These are phyloP conservation scores for Panellus pusillus DNA, from an alignment of 768 basidiomycete genomes.

Conservation along the genomic window DNA sequence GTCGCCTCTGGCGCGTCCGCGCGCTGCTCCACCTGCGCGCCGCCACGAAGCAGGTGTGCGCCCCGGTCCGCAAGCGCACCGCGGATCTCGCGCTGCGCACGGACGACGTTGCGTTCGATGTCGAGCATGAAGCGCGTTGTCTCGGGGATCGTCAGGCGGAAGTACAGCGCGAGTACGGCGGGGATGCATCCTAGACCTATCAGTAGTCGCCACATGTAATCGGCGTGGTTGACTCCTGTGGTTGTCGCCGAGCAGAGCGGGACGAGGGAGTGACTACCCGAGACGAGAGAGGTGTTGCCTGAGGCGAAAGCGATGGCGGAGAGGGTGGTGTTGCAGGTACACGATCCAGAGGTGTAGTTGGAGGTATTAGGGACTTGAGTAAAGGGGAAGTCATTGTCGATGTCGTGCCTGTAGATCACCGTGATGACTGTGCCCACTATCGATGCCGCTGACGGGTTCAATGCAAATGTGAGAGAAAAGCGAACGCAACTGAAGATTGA, in stretches of 20 bases:
- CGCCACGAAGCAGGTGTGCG: constrained; percentile 41
- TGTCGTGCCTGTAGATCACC: not conserved
- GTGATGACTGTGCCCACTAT: constrained; percentile 43
- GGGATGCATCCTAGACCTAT: constrained; percentile 88
- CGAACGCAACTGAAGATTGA: not conserved
- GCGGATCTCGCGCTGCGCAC: constrained; percentile 72
- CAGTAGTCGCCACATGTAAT: constrained; percentile 82
- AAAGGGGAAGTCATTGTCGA: not conserved
- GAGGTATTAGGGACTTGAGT: too few relatives aligned
- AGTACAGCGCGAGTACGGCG: constrained; percentile 79
- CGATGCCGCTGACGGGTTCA: constrained; percentile 58
- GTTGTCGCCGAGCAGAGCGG: constrained; percentile 18
- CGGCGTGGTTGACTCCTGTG: constrained; percentile 47
- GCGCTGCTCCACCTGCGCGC: constrained; percentile 40
- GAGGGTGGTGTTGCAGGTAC: not conserved
- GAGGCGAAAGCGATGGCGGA: not conserved
- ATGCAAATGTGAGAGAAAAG: constrained; percentile 20
- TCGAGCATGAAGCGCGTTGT: constrained; percentile 92
- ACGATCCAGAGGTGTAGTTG: not conserved
- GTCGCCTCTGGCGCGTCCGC: constrained; percentile 68
- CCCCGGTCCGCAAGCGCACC: constrained; percentile 59
- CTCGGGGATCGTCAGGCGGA: constrained; percentile 93
- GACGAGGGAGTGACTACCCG: not conserved
- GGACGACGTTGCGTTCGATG: constrained; percentile 78
- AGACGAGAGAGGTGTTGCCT: not conserved